Base-by-base conservation (phyloP, 495 filamentous ascomycete genomes). In the Penicillium pancosmium region DNA sequence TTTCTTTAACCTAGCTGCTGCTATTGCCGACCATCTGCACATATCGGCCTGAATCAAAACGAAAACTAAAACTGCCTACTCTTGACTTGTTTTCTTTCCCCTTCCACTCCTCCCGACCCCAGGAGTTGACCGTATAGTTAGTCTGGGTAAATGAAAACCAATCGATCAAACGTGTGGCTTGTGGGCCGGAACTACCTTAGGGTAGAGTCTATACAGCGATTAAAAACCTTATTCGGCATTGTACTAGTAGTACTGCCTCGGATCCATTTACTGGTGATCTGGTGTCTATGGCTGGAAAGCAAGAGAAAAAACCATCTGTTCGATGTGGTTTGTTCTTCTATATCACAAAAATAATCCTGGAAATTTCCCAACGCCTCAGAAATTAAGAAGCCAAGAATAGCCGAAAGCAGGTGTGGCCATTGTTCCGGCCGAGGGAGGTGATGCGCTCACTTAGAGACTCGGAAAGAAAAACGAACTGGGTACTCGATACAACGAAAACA, bases 381-480 rank as follows among this genome's bases (percentile, higher is more conserved):
- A 52, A 57, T 49, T 61, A 55, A 15, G 63, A 56, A 62, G 60
- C 38, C 56, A 62, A 61, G 25, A 52, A 52, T 48, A 68, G 54
- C 57, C 65, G 62, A 68, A 62, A 65, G 52, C 59, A 63, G 40
- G 43, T 59, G 52, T 60, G 52, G 46, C 50, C 55, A 53, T 65
- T 54, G 46, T 41, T 56, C 44, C 38, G 58, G 25, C 54, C 50
- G 33, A 55, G 52, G 55, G 41, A 60, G 52, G 67, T 61, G 61
- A 70, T 73, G 62, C 73, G 71, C 73, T 72, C 68, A 68, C 68
- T 64, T 70, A 44, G 64, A 63, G 52, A 61, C 52, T 54, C 31
- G 50, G 48, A 53, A 53, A 57, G 50, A 67, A 65, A 65, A 68
- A 65, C 60, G 52, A 61, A 62, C 51, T 59, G 65, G 64, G 67